Base-by-base conservation (phyloP, 2,329 filamentous ascomycete species). In the Fusarium sp. region DNA sequence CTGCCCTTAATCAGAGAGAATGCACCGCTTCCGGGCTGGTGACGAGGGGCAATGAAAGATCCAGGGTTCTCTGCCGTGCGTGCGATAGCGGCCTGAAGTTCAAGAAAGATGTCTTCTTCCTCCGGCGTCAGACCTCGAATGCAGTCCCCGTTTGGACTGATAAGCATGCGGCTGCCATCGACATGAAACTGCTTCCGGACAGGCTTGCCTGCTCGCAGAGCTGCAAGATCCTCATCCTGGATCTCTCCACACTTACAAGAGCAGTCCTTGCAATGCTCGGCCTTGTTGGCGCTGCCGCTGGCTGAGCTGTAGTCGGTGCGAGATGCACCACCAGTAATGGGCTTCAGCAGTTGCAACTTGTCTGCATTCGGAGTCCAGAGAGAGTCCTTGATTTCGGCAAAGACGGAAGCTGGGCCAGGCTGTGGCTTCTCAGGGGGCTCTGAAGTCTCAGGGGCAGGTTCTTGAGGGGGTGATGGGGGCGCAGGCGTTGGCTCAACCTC, bases 61-160 rank as follows among this genome's bases (percentile, higher is more conserved):
- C 84, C 82, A 0, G 86, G 85, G 47, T 80, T 81, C 42, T 80
- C 77, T 12, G 82, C 80, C 34, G 79, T 77, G 8, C 74, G 72
- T 3, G 83, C 81, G 40, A 91, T 77, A 7, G 78, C 77, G 43
- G 81, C 79, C 74, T 94, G 91, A 6, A 94, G 81, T 46, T 86
- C 81, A 10, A 94, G 78, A 65, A 90, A 93, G 5, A 84, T 83
- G 31, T 88, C 81, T 71, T 93, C 91, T 61, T 93, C 88, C 38
- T 89, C 85, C 5, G 83, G 77, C 1, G 83, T 87, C 50, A 95
- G 77, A 55, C 90, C 89, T 64, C 89, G 87, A n/a, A 94, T 81
- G 72, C 90, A 91, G 61, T 91, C 88, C 10, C 91, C 91, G 60
- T 90, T 88, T 0, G 91, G 89, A 0, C 91, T 93, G 48, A 93